Base-by-base conservation (phyloP, 345 rosid genomes). In the Salix koriyanagi region DNA sequence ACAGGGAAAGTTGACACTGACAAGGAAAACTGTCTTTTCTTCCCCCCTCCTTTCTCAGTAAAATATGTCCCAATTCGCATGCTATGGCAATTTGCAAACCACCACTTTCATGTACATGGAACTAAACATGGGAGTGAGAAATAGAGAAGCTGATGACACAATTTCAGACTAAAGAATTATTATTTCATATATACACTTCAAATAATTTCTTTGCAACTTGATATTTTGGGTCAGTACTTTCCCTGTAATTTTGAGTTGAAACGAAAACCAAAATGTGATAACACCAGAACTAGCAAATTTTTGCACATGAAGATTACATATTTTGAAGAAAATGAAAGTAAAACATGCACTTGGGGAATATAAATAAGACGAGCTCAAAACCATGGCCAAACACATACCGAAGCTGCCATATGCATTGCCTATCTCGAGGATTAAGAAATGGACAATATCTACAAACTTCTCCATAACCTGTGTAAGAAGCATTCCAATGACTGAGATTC, bases 381-480 rank as follows among this genome's bases (percentile, higher is more conserved):
- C 10, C 69, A 19, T 73, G 3, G 26, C 2, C 0, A 18, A 66
- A 69, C 15, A 65, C 81, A 32, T 81, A 81, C 84, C 84, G 6
- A 4, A 70, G 18, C 65, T 58, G 1, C 81, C 73, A 65, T 65
- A 77, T 54, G 75, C 66, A 39, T 70, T 62, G 16, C 71, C 62
- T 8, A 81, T 77, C 78, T 81, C 84, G 37, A 77, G 23, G 37
- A 81, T 81, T 65, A 77, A 70, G 26, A 74, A 81, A 62, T 78
- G 81, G 69, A 74, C 74, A 44, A 81, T 44, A 74, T 81, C 84
- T 70, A 77, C 84, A 64, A 81, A 70, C 44, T 81, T 81, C 73
- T 71, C 84, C 81, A 77, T 74, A 41, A 81, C 76, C 84, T 81
- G 67, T 14, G 15, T 39, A 74, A 7, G 52, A 42, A 34, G 10